These are phyloP conservation scores for Notholithocarpus densiflorus DNA, from an alignment of 306 rosid species.

Conservation along the genomic window DNA sequence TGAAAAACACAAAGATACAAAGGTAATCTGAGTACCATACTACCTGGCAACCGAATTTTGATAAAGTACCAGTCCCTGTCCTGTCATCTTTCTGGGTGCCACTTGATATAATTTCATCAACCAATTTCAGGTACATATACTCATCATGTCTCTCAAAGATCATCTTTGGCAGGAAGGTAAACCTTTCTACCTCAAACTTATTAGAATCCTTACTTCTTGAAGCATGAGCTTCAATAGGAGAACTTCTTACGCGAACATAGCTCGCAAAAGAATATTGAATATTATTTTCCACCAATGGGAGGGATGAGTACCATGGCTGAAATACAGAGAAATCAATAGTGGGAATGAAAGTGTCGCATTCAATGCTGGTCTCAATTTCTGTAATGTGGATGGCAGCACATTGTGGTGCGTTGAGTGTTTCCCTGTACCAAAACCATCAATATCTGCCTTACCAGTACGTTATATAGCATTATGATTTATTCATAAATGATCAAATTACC, in stretches of 20 bases:
- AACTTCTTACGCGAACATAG: conserved; percentile 48
- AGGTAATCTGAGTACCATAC: background rate
- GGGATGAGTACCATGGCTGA: conserved; percentile 61
- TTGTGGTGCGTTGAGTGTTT: conserved; percentile 46
- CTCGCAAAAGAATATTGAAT: conserved; percentile 43
- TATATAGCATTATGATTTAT: background rate
- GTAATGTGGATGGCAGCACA: conserved; percentile 66
- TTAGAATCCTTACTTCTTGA: conserved; percentile 10
- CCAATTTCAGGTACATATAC: conserved; percentile 41
- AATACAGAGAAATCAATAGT: conserved; percentile 41
- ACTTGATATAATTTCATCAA: conserved; percentile 46
- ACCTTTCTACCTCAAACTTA: conserved; percentile 43
- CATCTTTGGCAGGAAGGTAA: conserved; percentile 52
- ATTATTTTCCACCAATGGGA: conserved; percentile 42
- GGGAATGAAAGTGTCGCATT: conserved; percentile 59
- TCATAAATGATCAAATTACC: conserved; percentile 26
- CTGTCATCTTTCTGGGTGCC: conserved; percentile 49
- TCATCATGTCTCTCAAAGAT: conserved; percentile 54
- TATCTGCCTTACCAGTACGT: background rate
- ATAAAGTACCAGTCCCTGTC: conserved; percentile 56
- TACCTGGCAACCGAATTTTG: conserved; percentile 70
- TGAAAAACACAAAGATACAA: background rate
- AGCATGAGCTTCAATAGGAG: conserved; percentile 21
- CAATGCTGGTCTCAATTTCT: conserved; percentile 45
- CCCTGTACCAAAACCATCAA: conserved; percentile 36